Evolutionary conservation across 805 yeast species (phyloP).

Genomic region (Groenewaldozyma tartarivorans): DNA sequence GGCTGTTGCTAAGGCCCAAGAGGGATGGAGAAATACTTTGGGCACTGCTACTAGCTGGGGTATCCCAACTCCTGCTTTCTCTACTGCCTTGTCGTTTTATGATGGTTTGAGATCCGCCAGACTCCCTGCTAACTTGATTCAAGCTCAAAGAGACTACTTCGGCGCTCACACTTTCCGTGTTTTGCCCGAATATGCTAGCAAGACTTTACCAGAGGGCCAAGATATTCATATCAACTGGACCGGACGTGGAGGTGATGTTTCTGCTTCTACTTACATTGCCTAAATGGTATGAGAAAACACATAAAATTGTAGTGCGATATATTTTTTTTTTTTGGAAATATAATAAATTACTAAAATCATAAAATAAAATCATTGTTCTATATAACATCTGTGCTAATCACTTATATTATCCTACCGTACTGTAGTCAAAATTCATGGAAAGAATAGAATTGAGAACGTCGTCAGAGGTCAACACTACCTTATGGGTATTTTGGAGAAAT

Average conservation of each 20-base stretch:
- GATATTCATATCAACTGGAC: constrained; percentile 98
- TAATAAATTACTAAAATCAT: neutral
- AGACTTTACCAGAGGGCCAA: constrained; percentile 62
- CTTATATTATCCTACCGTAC: too few relatives aligned
- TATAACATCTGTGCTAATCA: too few relatives aligned
- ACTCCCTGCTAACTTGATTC: constrained; percentile 95
- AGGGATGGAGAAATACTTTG: constrained; percentile 88
- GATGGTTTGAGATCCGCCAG: constrained; percentile 96
- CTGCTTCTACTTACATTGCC: constrained; percentile 92
- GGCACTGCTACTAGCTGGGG: constrained; percentile 74
- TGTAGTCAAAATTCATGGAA: neutral
- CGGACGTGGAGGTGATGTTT: constrained; percentile 95
- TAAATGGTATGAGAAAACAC: constrained; percentile 27
- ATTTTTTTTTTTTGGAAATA: neutral
- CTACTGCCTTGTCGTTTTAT: constrained; percentile 94
- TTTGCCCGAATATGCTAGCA: constrained; percentile 76
- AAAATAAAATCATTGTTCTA: too few relatives aligned
- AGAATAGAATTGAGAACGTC: neutral
- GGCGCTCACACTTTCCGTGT: constrained; percentile 99
- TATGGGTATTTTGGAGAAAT: neutral
- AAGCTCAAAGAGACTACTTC: constrained; percentile 99
- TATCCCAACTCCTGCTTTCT: constrained; percentile 95
- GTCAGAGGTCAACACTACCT: neutral
- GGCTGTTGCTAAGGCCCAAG: constrained; percentile 88
- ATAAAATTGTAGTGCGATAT: neutral